phyloP scores from a whole-genome alignment of 2,329 filamentous ascomycete species.

The Thelonectria rubi region DNA sequence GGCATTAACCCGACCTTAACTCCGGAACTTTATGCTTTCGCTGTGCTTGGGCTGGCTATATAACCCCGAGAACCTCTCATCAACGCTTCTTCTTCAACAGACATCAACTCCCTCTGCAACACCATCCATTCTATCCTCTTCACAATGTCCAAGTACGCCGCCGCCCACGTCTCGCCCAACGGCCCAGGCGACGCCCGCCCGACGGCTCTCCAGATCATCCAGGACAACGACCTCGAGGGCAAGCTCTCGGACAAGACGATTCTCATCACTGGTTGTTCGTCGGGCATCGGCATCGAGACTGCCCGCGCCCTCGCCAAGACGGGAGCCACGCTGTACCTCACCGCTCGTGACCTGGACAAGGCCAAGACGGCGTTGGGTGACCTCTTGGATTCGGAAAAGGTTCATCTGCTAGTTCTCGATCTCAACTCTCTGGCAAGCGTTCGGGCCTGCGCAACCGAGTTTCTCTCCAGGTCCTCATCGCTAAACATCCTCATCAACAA shows the following conservation, averaged over 20 bases:
- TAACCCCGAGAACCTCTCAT: background rate
- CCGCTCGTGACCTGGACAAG: background rate
- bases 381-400: conserved; percentile 21
- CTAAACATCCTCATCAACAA: conserved; percentile 38
- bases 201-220: conserved; percentile 26
- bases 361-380: background rate
- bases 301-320: conserved; percentile 3
- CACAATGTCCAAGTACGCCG: conserved; percentile 9
- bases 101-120: too few relatives aligned
- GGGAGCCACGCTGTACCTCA: conserved; percentile 2
- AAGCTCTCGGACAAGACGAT: background rate
- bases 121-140: too few relatives aligned
- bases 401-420: conserved; percentile 35
- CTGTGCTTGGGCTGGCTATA: background rate
- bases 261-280: conserved; percentile 8
- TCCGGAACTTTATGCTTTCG: background rate
- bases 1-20: background rate
- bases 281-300: background rate
- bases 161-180: conserved; percentile 14
- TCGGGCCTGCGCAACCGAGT: conserved; percentile 28
- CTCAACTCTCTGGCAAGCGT: conserved; percentile 39
- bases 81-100: too few relatives aligned
- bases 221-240: conserved; percentile 21
- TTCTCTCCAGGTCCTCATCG: conserved; percentile 6
- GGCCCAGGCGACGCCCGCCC: conserved; percentile 27